Evolutionary conservation across 306 rosid species (phyloP), one percentile per base, ranked within the genome.

Genomic region (Dalbergia cochinchinensis): DNA sequence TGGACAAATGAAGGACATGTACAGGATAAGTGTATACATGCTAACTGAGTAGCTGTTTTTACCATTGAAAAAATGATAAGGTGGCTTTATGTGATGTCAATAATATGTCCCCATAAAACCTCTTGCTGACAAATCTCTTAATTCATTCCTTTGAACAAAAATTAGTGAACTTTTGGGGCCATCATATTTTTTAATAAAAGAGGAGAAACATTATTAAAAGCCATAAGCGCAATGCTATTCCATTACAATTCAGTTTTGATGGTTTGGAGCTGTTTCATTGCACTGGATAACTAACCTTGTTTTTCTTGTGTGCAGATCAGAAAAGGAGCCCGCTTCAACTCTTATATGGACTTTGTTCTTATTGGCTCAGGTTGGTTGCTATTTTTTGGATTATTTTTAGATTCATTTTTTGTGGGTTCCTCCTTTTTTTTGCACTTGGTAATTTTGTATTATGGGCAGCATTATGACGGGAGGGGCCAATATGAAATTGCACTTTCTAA

Each of bases 301-400:
- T 81, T 91, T 81, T 20, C 22, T 82, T 90, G 65, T 83, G 10
- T 7, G 45, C 10, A 41, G 45, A 41, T 41, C 45, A 41, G 45
- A 41, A 6, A 7, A 7, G 5, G 99, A 96, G 60, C 90, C 94
- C 78, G 96, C 99, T 83, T 96, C 99, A 65, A 91, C 99, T 72
- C 98, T 87, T 73, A 39, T 96, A 96, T 96, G 99, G 99, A 76
- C 89, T 61, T 87, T 96, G 85, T 96, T 93, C 84, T 86, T 96
- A 63, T 82, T 95, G 86, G 97, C 99, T 78, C 98, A 93, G 98
- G 99, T 95, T 83, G 60, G 86, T 77, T 65, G 69, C 64, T 64
- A 16, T 60, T 34, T n/a, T 69, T 77, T 20, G 22, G 22, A 19
- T 33, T 54, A 16, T n/a, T 20, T 20, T 0, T 20, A 20, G 22